These are phyloP conservation scores for Wolfiporia cocos DNA, from an alignment of 1,284 basidiomycete genomes.

Conservation along the genomic window DNA sequence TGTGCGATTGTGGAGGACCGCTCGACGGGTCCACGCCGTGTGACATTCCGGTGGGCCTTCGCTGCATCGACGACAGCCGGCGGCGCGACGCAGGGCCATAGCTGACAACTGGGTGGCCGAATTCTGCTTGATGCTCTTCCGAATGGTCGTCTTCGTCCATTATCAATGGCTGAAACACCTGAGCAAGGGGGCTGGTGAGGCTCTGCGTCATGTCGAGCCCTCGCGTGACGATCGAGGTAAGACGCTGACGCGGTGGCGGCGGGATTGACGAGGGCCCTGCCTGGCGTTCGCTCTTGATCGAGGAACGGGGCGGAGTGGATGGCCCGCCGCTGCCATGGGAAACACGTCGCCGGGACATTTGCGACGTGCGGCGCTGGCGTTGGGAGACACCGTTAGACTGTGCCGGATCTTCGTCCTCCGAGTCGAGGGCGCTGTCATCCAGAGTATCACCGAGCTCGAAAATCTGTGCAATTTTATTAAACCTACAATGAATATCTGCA, in stretches of 20 bases:
- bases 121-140: slow-evolving; percentile 25
- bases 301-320: slow-evolving; percentile 12
- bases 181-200: slow-evolving; percentile 60
- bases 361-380: slow-evolving; percentile 26
- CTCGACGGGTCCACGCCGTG: slow-evolving; percentile 9
- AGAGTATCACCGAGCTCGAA: slow-evolving; percentile 58
- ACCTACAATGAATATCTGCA: background rate
- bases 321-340: slow-evolving; percentile 11
- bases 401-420: slow-evolving; percentile 28
- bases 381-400: slow-evolving; percentile 16
- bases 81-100: slow-evolving; percentile 57
- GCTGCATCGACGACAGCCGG: slow-evolving; percentile 41
- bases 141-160: slow-evolving; percentile 41
- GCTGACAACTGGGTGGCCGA: slow-evolving; percentile 31
- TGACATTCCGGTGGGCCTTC: slow-evolving; percentile 11
- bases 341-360: slow-evolving; percentile 24
- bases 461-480: slow-evolving; percentile 39
- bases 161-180: slow-evolving; percentile 63
- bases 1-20: slow-evolving; percentile 1
- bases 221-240: slow-evolving; percentile 41
- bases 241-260: slow-evolving; percentile 35
- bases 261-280: slow-evolving; percentile 15
- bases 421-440: slow-evolving; percentile 49
- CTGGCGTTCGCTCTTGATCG: slow-evolving; percentile 14
- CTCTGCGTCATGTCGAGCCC: slow-evolving; percentile 35